A percentile compares a stretch with the other conserved stretches of the same genome.
phyloP scores from a whole-genome alignment of 805 yeast species.

The Monosporozyma yasuniensis region DNA sequence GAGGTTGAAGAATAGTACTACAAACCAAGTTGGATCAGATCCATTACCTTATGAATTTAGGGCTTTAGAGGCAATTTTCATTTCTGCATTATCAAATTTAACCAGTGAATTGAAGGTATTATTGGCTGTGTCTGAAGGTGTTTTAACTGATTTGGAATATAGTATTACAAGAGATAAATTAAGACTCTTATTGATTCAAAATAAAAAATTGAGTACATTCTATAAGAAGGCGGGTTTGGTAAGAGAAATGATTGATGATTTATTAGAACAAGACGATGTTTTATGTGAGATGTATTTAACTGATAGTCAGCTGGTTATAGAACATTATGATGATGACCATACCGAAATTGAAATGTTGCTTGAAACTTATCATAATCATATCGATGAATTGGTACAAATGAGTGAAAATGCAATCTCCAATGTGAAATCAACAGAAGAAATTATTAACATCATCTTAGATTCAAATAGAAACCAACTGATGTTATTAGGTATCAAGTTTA shows the following conservation, averaged over 20 bases:
- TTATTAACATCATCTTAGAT: constrained; percentile 84
- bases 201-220: constrained; percentile 76
- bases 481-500: constrained; percentile 75
- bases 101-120: constrained; percentile 84
- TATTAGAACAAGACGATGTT: constrained; percentile 82
- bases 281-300: constrained; percentile 73
- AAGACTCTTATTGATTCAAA: constrained; percentile 69
- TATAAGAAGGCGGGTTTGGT: constrained; percentile 75
- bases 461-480: constrained; percentile 89
- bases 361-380: constrained; percentile 83
- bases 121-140: constrained; percentile 61
- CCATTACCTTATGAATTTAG: constrained; percentile 78
- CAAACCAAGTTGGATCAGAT: constrained; percentile 15
- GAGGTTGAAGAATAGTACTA: constrained; percentile 18
- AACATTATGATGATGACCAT: constrained; percentile 54
- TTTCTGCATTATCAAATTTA: constrained; percentile 68
- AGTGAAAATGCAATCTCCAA: constrained; percentile 71
- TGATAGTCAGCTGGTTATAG: constrained; percentile 40
- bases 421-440: constrained; percentile 88
- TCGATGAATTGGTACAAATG: constrained; percentile 90
- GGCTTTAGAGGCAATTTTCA: constrained; percentile 80
- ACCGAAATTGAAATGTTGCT: constrained; percentile 82
- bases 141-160: constrained; percentile 68
- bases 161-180: constrained; percentile 74
- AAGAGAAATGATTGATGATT: constrained; percentile 74